Evolutionary conservation across 768 basidiomycete genomes (phyloP).

Genomic region (Polyporus arcularius): DNA sequence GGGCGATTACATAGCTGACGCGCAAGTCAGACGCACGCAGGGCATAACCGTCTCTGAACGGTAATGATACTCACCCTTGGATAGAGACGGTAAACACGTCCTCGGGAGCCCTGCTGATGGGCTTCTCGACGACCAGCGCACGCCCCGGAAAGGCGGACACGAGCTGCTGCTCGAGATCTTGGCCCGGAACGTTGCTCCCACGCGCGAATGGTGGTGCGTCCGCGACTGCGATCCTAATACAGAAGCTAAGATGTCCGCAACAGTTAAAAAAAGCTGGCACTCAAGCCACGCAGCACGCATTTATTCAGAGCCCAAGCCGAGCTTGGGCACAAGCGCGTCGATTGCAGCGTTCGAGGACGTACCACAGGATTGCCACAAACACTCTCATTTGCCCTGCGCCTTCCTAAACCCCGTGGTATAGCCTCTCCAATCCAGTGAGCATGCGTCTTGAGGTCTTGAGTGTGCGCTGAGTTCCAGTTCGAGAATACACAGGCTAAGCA

Average conservation of each 20-base stretch:
- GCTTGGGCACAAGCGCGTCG: constrained; percentile 41
- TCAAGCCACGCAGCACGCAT: constrained; percentile 39
- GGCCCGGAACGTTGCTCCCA: constrained; percentile 39
- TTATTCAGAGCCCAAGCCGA: constrained; percentile 38
- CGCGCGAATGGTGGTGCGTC: constrained; percentile 40
- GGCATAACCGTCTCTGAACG: too few relatives aligned
- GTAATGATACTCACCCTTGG: too few relatives aligned
- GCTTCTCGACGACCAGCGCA: constrained; percentile 48
- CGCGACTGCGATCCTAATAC: neutral
- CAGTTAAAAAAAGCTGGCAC: constrained; percentile 10
- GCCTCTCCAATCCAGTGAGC: too few relatives aligned
- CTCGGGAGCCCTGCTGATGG: constrained; percentile 35
- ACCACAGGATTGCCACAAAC: too few relatives aligned
- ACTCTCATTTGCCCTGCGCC: too few relatives aligned
- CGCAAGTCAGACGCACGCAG: too few relatives aligned
- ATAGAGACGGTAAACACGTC: constrained; percentile 1
- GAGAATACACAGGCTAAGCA: too few relatives aligned
- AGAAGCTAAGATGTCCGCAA: too few relatives aligned
- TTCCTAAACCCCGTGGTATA: too few relatives aligned
- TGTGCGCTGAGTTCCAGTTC: too few relatives aligned
- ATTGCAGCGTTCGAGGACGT: constrained; percentile 24
- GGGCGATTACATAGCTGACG: too few relatives aligned
- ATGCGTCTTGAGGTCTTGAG: too few relatives aligned
- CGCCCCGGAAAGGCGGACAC: constrained; percentile 42
- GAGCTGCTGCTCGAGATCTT: constrained; percentile 45